These are phyloP conservation scores for Paramecium caudatum DNA, from an alignment of 73 alveolate species.

Conservation along the genomic window DNA sequence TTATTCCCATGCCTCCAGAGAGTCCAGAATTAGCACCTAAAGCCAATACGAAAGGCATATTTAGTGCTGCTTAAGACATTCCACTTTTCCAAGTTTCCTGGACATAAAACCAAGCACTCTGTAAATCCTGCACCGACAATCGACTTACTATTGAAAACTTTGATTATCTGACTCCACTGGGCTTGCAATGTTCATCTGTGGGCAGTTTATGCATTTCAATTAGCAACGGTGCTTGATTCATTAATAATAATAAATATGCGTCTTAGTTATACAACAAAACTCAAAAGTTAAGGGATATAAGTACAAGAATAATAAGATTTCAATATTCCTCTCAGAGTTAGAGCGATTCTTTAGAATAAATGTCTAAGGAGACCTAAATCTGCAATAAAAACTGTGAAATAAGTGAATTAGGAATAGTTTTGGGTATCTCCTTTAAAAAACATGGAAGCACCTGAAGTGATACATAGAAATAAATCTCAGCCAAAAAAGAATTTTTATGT, in stretches of 20 bases:
- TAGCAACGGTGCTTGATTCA: conserved; percentile 26
- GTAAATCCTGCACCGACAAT: conserved; percentile 15
- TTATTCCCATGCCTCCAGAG: conserved; percentile 24
- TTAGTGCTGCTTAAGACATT: conserved; percentile 54
- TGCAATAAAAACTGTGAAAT: not conserved
- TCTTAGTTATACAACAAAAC: not conserved
- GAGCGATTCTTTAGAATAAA: not conserved
- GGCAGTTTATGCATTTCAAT: not conserved
- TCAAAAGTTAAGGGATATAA: not conserved
- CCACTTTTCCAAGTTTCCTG: conserved; percentile 64
- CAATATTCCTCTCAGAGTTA: not conserved
- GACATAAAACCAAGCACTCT: not conserved
- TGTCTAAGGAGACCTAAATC: not conserved
- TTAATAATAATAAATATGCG: too few relatives aligned
- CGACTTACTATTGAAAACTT: conserved; percentile 54
- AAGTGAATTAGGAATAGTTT: not conserved
- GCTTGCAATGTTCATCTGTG: not conserved
- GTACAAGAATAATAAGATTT: not conserved
- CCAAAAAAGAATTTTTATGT: conserved; percentile 23
- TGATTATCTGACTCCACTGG: conserved; percentile 15
- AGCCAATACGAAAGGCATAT: conserved; percentile 48
- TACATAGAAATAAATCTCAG: conserved; percentile 38
- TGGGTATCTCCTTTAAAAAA: conserved; percentile 11
- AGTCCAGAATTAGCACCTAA: conserved; percentile 24
- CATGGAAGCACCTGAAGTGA: not conserved